phyloP scores from a whole-genome alignment of 371 early-diverging fungal genomes.

The Batrachochytrium dendrobatidis region DNA sequence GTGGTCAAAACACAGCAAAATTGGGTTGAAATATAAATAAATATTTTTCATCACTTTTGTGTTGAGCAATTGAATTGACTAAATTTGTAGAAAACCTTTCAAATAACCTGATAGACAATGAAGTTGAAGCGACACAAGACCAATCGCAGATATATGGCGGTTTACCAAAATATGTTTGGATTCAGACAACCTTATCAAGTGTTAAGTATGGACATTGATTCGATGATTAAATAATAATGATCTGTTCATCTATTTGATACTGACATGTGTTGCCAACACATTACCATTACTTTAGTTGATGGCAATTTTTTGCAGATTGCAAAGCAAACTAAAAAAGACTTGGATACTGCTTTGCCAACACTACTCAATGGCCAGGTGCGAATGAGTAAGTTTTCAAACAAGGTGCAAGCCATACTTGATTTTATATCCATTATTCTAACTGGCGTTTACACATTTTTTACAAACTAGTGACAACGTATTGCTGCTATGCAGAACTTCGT shows the following conservation, averaged over 20 bases:
- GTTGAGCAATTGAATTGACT: too few relatives aligned
- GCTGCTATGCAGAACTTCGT: slow-evolving; percentile 66
- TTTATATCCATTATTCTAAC: slow-evolving; percentile 4
- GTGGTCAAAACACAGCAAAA: too few relatives aligned
- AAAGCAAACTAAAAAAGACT: slow-evolving; percentile 48
- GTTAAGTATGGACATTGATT: slow-evolving; percentile 64
- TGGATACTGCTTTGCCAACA: slow-evolving; percentile 46
- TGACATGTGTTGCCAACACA: too few relatives aligned
- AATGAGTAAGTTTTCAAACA: slow-evolving; percentile 59
- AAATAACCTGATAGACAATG: too few relatives aligned
- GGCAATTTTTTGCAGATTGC: slow-evolving; percentile 64
- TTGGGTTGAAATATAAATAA: too few relatives aligned
- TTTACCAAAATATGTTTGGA: slow-evolving; percentile 68
- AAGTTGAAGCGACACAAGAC: slow-evolving; percentile 68
- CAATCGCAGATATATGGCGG: slow-evolving; percentile 67
- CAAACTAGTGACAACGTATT: slow-evolving; percentile 72
- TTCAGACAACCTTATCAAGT: slow-evolving; percentile 88
- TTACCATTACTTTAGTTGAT: slow-evolving; percentile 67
- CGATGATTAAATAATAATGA: too few relatives aligned
- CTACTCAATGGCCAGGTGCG: slow-evolving; percentile 51
- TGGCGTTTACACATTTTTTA: neutral
- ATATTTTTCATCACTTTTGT: too few relatives aligned
- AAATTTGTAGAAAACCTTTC: too few relatives aligned
- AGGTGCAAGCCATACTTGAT: slow-evolving; percentile 7
- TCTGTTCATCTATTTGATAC: too few relatives aligned